These are phyloP conservation scores for Immersiella caudata DNA, from an alignment of 495 filamentous ascomycete genomes.

Conservation along the genomic window DNA sequence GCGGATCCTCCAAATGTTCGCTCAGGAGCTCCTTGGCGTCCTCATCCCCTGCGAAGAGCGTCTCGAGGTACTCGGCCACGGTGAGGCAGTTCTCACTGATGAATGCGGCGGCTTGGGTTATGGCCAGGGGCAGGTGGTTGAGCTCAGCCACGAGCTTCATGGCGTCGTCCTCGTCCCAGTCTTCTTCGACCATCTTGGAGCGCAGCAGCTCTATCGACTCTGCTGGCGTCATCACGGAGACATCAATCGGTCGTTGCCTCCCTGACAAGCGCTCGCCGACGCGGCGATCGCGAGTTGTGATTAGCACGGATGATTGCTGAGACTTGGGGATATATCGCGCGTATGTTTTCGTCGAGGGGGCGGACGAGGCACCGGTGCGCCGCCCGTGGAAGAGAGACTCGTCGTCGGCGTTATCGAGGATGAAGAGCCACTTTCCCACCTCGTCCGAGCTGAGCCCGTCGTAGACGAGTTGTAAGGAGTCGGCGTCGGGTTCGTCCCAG, in stretches of 20 bases:
- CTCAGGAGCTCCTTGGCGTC: neutral
- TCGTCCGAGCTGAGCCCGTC: neutral
- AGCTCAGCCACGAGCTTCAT: neutral
- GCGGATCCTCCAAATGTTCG: neutral
- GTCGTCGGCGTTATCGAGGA: conserved; percentile 12
- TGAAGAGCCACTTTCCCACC: neutral
- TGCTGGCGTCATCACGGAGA: neutral
- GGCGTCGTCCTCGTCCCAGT: neutral
- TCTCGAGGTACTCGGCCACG: neutral
- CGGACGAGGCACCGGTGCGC: neutral
- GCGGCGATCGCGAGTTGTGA: neutral
- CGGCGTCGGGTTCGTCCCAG: conserved; percentile 1
- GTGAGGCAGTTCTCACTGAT: neutral
- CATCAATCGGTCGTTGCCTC: neutral
- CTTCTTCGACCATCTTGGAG: neutral
- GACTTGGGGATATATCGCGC: neutral
- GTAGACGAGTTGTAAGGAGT: conserved; percentile 5
- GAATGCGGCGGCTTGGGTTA: conserved; percentile 1
- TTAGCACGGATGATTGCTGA: neutral
- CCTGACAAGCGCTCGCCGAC: neutral
- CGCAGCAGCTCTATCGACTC: conserved; percentile 1
- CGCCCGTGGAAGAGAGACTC: neutral
- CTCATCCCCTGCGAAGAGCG: neutral
- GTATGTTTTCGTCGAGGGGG: neutral
- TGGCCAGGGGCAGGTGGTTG: conserved; percentile 1